Base-by-base conservation (phyloP, 805 yeast species). In the Candida bentonensis region DNA sequence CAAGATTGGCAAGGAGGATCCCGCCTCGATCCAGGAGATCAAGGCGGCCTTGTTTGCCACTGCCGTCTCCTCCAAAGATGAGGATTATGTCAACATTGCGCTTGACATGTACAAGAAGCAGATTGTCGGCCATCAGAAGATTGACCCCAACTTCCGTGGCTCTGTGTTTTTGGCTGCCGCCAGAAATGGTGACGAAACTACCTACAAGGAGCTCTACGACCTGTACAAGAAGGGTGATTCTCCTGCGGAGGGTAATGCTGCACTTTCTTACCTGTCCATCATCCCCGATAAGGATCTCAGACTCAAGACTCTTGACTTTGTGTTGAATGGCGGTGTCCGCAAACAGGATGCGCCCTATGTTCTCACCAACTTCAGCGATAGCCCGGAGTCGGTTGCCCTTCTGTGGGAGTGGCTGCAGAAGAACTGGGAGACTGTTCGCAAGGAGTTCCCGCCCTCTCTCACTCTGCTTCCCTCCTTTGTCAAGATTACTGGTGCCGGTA, bases 381-480 rank as follows among this genome's bases (percentile, higher is more conserved):
- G 77, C 54, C 69, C 65, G 44, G 68, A 66, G 39, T 94, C 95
- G 66, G 67, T 81, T 47, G 74, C 75, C 51, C 72, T 76, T 11
- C 64, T 80, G 51, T 88, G 88, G 85, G 45, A 56, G 15, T 89
- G 95, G 95, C 57, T 77, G 53, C 70, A 72, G 54, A 55, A 47
- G 13, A 79, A 88, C 62, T 89, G 94, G 89, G 86, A 76, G 46
- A 71, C 67, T 40, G 58, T 89, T 48, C 64, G 65, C 53, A 70
- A 75, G 59, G 67, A 72, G 55, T 72, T 86, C 58, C 95, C 96
- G 43, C 85, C 94, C 15, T 81, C 85, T 11, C 71, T 81, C 50
- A 71, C 86, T 21, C 76, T 87, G 84, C 69, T 89, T 54, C 82
- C 89, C 20, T 68, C 79, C 17, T 78, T 92, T 47, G 82, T 89